Evolutionary conservation across 1,284 basidiomycete species (phyloP).

Genomic region (Amylostereum chailletii): DNA sequence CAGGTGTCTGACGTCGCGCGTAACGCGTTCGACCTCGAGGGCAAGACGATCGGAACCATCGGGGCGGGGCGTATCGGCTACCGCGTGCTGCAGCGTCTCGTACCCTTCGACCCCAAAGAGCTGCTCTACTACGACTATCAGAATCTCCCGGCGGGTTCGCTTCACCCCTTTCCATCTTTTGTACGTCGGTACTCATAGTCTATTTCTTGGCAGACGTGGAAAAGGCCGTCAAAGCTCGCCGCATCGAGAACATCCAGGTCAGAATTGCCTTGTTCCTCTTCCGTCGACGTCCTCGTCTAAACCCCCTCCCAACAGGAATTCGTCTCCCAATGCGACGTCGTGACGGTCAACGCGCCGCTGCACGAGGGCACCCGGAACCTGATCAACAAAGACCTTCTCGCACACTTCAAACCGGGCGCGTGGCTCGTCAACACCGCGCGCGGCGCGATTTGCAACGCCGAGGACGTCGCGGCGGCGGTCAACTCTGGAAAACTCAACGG

Average conservation of each 20-base stretch:
- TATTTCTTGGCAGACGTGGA: constrained; percentile 40
- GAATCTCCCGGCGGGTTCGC: constrained; percentile 56
- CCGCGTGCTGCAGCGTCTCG: constrained; percentile 83
- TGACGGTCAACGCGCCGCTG: constrained; percentile 87
- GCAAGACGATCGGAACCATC: constrained; percentile 85
- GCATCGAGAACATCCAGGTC: constrained; percentile 72
- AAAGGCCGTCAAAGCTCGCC: constrained; percentile 63
- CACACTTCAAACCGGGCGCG: constrained; percentile 84
- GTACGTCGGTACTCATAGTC: background rate
- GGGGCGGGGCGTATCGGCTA: constrained; percentile 86
- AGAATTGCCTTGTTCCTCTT: background rate
- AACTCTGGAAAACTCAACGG: constrained; percentile 70
- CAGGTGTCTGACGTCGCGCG: constrained; percentile 75
- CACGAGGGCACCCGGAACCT: constrained; percentile 83
- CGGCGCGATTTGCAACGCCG: constrained; percentile 84
- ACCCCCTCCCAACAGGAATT: constrained; percentile 42
- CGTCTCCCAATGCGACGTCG: constrained; percentile 74
- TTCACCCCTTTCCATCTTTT: background rate
- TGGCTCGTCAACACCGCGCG: constrained; percentile 93
- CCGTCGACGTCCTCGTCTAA: background rate
- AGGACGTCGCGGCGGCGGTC: constrained; percentile 74
- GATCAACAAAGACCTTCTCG: constrained; percentile 76
- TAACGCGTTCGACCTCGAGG: constrained; percentile 82
- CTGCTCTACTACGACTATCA: constrained; percentile 91
- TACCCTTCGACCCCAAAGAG: constrained; percentile 86